Evolutionary conservation across 495 filamentous ascomycete species (phyloP), one percentile per base, ranked within the genome.

Genomic region (Daldinia caldariorum): DNA sequence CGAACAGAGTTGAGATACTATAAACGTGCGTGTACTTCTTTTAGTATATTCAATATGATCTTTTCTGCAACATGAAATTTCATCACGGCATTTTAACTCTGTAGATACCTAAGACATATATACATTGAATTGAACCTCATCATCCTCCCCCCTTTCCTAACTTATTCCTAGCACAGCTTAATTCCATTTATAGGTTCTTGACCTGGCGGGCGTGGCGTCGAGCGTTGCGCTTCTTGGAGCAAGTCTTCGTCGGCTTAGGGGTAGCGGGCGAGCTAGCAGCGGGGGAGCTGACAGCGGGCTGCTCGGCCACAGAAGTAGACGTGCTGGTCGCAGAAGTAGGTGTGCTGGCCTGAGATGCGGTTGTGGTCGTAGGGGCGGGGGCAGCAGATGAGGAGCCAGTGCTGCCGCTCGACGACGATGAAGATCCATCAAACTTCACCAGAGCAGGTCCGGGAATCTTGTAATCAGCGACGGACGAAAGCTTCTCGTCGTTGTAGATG

Each of bases 401-500:
- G 7, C n/a, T 13, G 22, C 20, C 31, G 49, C 4, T 53, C 0
- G 22, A 54, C 1, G 53, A 38, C 22, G 22, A 53, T 6, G 51
- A 43, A 54, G 22, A 39, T 14, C 53, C 13, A 50, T 45, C 29
- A 32, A 50, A 58, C 20, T n/a, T 43, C 16, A 12, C 51, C 8
- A 78, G 43, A 12, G 72, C 63, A 49, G 80, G 80, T 2, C 79
- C 79, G 5, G 79, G 80, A 32, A 79, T 79, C 12, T 55, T 20
- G 63, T 82, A 82, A 26, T 56, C 67, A 43, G 74, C 75, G 39
- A 83, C 53, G 14, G 76, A 58, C 32, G 60, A 54, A 1, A 63
- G 50, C 9, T 41, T 66, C 32, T 79, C 70, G 32, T 80, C 67
- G 22, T 79, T 73, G 80, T 89, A 89, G 76, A 89, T 88, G 78